Conservation (phyloP, 164 flowering plant species). For the Taxillus chinensis region DNA sequence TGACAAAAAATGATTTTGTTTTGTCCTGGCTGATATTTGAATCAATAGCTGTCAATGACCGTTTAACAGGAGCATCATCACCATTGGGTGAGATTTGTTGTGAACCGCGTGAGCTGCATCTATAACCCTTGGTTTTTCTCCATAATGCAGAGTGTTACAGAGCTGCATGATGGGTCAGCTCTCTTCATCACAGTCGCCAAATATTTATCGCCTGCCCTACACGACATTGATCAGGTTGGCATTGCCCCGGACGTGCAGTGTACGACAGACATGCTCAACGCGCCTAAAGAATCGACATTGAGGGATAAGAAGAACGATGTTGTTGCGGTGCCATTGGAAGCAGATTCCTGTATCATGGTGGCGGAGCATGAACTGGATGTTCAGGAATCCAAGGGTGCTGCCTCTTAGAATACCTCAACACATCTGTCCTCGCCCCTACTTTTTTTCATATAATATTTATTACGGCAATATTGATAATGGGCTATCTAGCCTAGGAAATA, state of each 20-base stretch:
- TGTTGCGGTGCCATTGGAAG: slow-evolving; percentile 29
- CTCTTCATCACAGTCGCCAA: slow-evolving; percentile 90
- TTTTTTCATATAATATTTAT: too few species aligned
- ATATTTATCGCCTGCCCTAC: slow-evolving; percentile 82
- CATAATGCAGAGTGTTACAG: slow-evolving; percentile 75
- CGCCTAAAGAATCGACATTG: slow-evolving; percentile 26
- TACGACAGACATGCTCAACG: slow-evolving; percentile 61
- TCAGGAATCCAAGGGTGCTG: slow-evolving; percentile 70
- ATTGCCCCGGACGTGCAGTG: slow-evolving; percentile 87
- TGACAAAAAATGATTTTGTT: too few species aligned
- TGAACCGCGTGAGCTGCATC: too few species aligned
- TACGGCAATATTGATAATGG: too few species aligned
- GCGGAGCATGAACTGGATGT: slow-evolving; percentile 85
- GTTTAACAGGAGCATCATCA: too few species aligned
- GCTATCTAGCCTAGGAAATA: too few species aligned
- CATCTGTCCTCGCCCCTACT: background rate
- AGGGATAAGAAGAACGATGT: slow-evolving; percentile 21
- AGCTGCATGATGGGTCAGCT: slow-evolving; percentile 90
- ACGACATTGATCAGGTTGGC: slow-evolving; percentile 90
- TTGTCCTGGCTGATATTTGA: too few species aligned
- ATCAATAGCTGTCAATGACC: too few species aligned
- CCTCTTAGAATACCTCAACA: slow-evolving; percentile 23
- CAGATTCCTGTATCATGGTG: slow-evolving; percentile 88
- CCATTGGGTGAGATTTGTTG: too few species aligned
- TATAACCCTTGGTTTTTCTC: background rate